phyloP scores from a whole-genome alignment of 331 rosid genomes.

The Ulmus americana region DNA sequence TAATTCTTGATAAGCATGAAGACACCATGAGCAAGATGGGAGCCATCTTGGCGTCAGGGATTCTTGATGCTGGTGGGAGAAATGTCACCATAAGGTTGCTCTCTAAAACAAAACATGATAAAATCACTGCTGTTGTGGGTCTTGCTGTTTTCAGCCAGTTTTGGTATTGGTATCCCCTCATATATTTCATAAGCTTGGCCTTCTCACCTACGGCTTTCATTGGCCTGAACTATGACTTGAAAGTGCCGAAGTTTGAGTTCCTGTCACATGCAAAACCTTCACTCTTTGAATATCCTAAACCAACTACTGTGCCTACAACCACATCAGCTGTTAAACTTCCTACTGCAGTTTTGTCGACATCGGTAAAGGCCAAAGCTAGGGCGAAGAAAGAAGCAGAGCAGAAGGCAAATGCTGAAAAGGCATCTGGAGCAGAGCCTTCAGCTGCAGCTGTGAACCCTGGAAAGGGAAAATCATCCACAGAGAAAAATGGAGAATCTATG shows the following conservation, averaged over 20 bases:
- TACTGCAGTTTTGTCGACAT: conserved; percentile 90
- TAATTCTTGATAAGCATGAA: conserved; percentile 93
- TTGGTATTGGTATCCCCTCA: conserved; percentile 99
- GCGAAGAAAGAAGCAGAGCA: conserved; percentile 97
- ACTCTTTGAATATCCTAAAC: conserved; percentile 87
- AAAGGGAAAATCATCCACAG: conserved; percentile 65
- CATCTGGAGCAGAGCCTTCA: conserved; percentile 43
- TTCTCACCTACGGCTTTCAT: conserved; percentile 93
- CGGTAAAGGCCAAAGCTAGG: conserved; percentile 96
- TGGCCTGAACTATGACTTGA: conserved; percentile 83
- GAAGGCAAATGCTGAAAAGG: conserved; percentile 68
- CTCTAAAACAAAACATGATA: conserved; percentile 92
- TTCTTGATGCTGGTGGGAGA: conserved; percentile 98
- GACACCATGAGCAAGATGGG: conserved; percentile 99
- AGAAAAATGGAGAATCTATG: conserved; percentile 84
- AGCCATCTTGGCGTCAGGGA: conserved; percentile 96
- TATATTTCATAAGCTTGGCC: conserved; percentile 77
- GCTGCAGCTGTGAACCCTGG: conserved; percentile 45
- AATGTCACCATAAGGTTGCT: conserved; percentile 85
- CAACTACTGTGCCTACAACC: conserved; percentile 68
- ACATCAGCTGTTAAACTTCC: conserved; percentile 92
- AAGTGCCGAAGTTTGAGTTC: conserved; percentile 86
- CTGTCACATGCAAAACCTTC: conserved; percentile 90
- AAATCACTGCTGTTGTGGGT: conserved; percentile 93
- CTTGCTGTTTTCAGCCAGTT: conserved; percentile 98